These are phyloP conservation scores for Pugionium dolabratum DNA, from an alignment of 345 rosid species.

Conservation along the genomic window DNA sequence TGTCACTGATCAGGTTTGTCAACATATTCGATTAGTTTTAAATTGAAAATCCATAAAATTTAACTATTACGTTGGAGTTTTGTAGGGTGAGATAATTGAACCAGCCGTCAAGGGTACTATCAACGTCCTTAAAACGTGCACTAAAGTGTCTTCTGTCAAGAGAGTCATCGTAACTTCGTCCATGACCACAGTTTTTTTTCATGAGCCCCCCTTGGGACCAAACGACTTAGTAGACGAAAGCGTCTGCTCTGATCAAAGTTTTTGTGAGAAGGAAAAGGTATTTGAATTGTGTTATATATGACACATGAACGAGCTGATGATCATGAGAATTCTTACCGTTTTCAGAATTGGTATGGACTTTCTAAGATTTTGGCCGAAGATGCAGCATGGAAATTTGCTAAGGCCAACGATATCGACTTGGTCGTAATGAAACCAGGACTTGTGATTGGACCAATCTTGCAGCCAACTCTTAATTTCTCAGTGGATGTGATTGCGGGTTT, in stretches of 20 bases:
- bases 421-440: constrained; percentile 40
- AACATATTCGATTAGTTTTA: too few relatives aligned
- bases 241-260: constrained; percentile 41
- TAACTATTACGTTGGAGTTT: neutral
- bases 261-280: constrained; percentile 33
- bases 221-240: constrained; percentile 45
- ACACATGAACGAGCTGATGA: neutral
- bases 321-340: neutral
- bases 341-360: neutral
- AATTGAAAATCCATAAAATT: too few relatives aligned
- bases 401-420: neutral
- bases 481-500: constrained; percentile 29
- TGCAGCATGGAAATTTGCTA: neutral
- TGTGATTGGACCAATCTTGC: constrained; percentile 48
- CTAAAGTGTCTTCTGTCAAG: constrained; percentile 44
- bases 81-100: constrained; percentile 39
- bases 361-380: constrained; percentile 1
- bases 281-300: neutral
- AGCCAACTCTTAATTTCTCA: constrained; percentile 41
- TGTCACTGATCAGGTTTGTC: constrained; percentile 37
- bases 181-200: constrained; percentile 30
- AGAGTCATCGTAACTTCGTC: constrained; percentile 51
- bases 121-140: constrained; percentile 46
- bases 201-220: constrained; percentile 26
- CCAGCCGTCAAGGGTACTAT: constrained; percentile 51